phyloP scores from a whole-genome alignment of 1,139 yeast genomes.

The Sugiyamaella xylanicola region DNA sequence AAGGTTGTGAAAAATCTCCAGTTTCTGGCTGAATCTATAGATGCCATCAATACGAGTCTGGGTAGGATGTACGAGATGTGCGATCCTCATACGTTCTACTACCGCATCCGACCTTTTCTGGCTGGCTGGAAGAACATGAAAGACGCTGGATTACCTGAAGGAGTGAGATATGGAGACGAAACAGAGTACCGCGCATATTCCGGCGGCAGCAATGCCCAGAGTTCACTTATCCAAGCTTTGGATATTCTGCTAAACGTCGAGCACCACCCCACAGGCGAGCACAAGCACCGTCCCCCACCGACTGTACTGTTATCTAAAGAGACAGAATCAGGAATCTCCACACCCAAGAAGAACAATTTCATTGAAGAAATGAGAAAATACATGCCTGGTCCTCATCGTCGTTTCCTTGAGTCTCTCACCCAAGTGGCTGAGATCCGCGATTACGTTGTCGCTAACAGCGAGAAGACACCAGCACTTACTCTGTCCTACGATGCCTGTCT shows the following conservation, averaged over 20 bases:
- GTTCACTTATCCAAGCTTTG: constrained; percentile 82
- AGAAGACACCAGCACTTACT: constrained; percentile 55
- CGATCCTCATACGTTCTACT: constrained; percentile 89
- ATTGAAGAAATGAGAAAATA: constrained; percentile 82
- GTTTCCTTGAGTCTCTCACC: constrained; percentile 64
- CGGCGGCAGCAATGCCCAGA: constrained; percentile 95
- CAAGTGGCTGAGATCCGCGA: constrained; percentile 62
- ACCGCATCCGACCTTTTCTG: constrained; percentile 79
- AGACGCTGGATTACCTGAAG: constrained; percentile 79
- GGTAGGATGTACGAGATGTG: constrained; percentile 92
- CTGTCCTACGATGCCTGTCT: constrained; percentile 86
- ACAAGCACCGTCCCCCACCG: constrained; percentile 29
- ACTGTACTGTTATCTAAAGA: constrained; percentile 26
- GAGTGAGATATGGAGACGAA: constrained; percentile 76
- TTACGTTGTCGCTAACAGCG: constrained; percentile 54
- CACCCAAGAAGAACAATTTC: constrained; percentile 54
- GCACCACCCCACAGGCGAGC: constrained; percentile 71
- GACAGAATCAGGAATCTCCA: constrained; percentile 24
- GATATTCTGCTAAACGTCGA: constrained; percentile 76
- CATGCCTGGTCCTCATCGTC: constrained; percentile 86
- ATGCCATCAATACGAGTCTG: constrained; percentile 69
- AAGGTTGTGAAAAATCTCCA: constrained; percentile 55
- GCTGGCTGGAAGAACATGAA: constrained; percentile 97
- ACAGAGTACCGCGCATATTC: constrained; percentile 59
- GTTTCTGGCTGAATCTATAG: constrained; percentile 72